Conservation (phyloP, 2,329 filamentous ascomycete genomes). For the Exserohilum turcica region DNA sequence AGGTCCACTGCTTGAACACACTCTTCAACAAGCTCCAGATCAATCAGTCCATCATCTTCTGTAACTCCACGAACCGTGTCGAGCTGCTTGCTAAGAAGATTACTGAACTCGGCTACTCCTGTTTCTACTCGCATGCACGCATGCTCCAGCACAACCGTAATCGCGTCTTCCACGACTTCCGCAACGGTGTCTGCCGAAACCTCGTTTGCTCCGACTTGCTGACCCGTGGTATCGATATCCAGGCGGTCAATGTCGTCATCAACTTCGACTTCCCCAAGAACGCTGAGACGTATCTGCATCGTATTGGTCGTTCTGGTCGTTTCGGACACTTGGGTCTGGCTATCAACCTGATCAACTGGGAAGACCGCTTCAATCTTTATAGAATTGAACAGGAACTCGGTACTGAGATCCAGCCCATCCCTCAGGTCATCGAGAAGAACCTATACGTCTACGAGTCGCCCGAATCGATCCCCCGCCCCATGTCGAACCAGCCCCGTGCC, state of each 20-base stretch:
- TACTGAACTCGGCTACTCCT: slow-evolving; percentile 97
- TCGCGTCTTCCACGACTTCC: slow-evolving; percentile 98
- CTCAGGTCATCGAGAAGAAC: slow-evolving; percentile 91
- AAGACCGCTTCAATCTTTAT: slow-evolving; percentile 97
- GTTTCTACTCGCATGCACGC: slow-evolving; percentile 98
- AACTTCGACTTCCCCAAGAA: slow-evolving; percentile 99
- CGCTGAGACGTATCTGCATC: slow-evolving; percentile 96
- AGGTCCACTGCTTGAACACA: slow-evolving; percentile 98
- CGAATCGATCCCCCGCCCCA: slow-evolving; percentile 88
- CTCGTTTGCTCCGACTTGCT: slow-evolving; percentile 96
- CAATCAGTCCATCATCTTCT: slow-evolving; percentile 99
- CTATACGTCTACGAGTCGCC: slow-evolving; percentile 98
- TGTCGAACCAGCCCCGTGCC: slow-evolving; percentile 57
- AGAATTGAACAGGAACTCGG: slow-evolving; percentile 97
- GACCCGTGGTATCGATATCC: slow-evolving; percentile 98
- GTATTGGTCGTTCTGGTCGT: slow-evolving; percentile 95
- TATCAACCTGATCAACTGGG: slow-evolving; percentile 99
- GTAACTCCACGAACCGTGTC: slow-evolving; percentile 98
- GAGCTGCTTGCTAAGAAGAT: slow-evolving; percentile 99
- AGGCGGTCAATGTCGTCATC: slow-evolving; percentile 99
- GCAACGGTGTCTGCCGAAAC: slow-evolving; percentile 96
- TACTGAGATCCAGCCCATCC: slow-evolving; percentile 97
- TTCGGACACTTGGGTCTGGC: slow-evolving; percentile 97
- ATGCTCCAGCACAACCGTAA: slow-evolving; percentile 98
- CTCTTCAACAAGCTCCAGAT: slow-evolving; percentile 99